phyloP scores from a whole-genome alignment of 257 asterid species.

The Jasminum sambac region DNA sequence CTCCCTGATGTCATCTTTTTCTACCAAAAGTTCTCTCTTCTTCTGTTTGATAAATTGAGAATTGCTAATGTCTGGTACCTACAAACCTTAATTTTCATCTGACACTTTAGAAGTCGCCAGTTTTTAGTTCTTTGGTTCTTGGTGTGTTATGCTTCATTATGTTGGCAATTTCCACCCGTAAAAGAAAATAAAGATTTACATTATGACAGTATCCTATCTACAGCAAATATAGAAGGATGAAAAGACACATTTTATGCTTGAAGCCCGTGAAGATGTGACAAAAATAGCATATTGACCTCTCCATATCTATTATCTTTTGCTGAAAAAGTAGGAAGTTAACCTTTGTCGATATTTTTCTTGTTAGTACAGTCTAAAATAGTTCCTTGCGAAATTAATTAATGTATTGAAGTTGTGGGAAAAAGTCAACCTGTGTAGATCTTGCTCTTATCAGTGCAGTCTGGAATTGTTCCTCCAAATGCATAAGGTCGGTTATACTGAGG shows the following conservation, averaged over 20 bases:
- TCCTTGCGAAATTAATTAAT: neutral
- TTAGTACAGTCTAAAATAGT: neutral
- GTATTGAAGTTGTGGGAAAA: neutral
- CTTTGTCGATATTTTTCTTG: neutral
- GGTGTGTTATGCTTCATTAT: neutral
- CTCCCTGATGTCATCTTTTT: neutral
- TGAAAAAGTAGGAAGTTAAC: neutral
- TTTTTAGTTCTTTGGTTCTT: neutral
- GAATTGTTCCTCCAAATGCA: conserved; percentile 49
- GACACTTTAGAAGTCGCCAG: neutral
- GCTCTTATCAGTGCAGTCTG: conserved; percentile 47
- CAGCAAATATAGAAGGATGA: neutral
- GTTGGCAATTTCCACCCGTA: neutral
- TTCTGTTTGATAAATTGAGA: neutral
- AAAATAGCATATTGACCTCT: neutral
- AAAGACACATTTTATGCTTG: neutral
- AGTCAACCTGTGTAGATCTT: conserved; percentile 44
- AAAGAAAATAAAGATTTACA: too few species aligned
- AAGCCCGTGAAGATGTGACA: neutral
- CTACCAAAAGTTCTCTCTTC: neutral
- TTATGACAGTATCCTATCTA: neutral
- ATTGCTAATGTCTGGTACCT: neutral
- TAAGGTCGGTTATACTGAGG: conserved; percentile 42
- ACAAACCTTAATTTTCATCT: neutral
- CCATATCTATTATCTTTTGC: neutral